Conservation (phyloP, 805 yeast genomes). For the Candida takata region DNA sequence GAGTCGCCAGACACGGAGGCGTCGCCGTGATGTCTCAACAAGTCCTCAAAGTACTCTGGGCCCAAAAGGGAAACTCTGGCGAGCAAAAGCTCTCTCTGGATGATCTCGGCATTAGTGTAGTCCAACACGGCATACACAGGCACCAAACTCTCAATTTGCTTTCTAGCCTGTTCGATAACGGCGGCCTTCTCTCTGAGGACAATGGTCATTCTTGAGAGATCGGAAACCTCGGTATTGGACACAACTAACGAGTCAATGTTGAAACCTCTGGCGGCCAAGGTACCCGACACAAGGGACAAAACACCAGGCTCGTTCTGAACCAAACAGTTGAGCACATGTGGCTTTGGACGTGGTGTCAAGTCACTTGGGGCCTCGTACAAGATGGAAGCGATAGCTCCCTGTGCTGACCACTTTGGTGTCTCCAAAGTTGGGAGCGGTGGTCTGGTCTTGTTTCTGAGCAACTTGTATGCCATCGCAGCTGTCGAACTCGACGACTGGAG, state of each 20-base stretch:
- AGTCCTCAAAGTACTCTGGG: slow-evolving; percentile 96
- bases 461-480: slow-evolving; percentile 91
- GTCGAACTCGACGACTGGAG: slow-evolving; percentile 32
- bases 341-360: slow-evolving; percentile 53
- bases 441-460: slow-evolving; percentile 71
- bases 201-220: slow-evolving; percentile 94
- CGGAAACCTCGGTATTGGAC: slow-evolving; percentile 92
- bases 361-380: slow-evolving; percentile 79
- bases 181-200: slow-evolving; percentile 93
- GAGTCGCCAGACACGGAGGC: slow-evolving; percentile 26
- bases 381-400: slow-evolving; percentile 92
- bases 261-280: slow-evolving; percentile 96
- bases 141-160: slow-evolving; percentile 95
- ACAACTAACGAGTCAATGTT: slow-evolving; percentile 96
- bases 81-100: slow-evolving; percentile 82
- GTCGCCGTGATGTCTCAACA: slow-evolving; percentile 71
- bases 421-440: slow-evolving; percentile 92
- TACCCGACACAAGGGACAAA: slow-evolving; percentile 84
- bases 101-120: slow-evolving; percentile 83
- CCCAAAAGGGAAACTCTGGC: slow-evolving; percentile 92
- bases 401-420: slow-evolving; percentile 93
- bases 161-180: slow-evolving; percentile 94
- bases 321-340: slow-evolving; percentile 91
- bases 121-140: slow-evolving; percentile 98
- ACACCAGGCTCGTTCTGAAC: slow-evolving; percentile 99